Conservation (phyloP, 169 alveolate genomes). For the Plasmodium malariae region DNA sequence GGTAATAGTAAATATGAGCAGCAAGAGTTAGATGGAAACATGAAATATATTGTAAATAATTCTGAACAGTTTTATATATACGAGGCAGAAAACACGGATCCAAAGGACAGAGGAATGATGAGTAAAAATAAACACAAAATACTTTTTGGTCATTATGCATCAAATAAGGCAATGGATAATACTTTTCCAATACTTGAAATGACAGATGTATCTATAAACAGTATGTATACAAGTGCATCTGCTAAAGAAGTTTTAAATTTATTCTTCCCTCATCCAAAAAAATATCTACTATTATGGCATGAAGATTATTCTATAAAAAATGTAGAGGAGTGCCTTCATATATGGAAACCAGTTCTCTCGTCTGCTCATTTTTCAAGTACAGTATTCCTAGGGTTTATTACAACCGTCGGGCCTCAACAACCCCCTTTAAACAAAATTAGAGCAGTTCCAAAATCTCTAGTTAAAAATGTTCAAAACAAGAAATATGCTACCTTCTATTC, state of each 20-base stretch:
- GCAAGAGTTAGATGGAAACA: neutral
- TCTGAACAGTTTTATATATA: slow-evolving; percentile 55
- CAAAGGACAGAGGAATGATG: slow-evolving; percentile 78
- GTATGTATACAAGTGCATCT: slow-evolving; percentile 75
- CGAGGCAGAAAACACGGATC: slow-evolving; percentile 74
- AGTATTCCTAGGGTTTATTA: slow-evolving; percentile 51
- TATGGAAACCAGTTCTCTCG: slow-evolving; percentile 72
- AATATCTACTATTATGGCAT: slow-evolving; percentile 75
- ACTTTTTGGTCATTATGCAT: slow-evolving; percentile 64
- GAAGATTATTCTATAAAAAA: slow-evolving; percentile 75
- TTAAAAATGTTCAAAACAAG: slow-evolving; percentile 31
- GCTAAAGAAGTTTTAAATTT: slow-evolving; percentile 60
- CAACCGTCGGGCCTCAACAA: slow-evolving; percentile 58
- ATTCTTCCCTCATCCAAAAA: slow-evolving; percentile 70
- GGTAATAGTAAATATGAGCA: no score
- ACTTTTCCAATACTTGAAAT: slow-evolving; percentile 51
- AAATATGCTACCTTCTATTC: slow-evolving; percentile 39
- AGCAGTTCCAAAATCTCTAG: slow-evolving; percentile 64
- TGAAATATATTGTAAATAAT: neutral
- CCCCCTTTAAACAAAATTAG: slow-evolving; percentile 75
- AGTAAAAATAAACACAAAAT: slow-evolving; percentile 77
- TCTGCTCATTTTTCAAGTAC: slow-evolving; percentile 26
- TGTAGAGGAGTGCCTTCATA: slow-evolving; percentile 74
- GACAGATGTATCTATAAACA: slow-evolving; percentile 73
- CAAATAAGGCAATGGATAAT: slow-evolving; percentile 49